Percentiles rank a stretch among this genome's conserved stretches.
These are phyloP conservation scores for Saccharomyces jurei DNA, from an alignment of 805 yeast genomes.

Conservation along the genomic window DNA sequence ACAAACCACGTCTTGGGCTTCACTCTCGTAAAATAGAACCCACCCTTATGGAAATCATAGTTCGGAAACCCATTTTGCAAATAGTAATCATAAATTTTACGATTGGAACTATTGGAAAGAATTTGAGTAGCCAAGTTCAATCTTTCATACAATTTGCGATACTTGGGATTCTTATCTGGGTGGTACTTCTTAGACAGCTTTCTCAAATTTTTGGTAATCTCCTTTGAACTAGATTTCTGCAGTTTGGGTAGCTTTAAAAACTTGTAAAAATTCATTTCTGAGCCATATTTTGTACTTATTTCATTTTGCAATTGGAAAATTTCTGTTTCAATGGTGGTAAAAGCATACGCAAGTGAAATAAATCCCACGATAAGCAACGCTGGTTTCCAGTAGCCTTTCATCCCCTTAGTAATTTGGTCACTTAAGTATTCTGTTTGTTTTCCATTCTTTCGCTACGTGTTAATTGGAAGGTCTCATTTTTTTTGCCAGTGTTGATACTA, in stretches of 20 bases:
- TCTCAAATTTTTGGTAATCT: constrained; percentile 60
- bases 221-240: constrained; percentile 40
- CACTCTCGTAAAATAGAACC: constrained; percentile 50
- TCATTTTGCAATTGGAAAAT: constrained; percentile 66
- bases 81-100: constrained; percentile 78
- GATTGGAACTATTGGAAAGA: constrained; percentile 49
- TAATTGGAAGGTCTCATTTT: neutral
- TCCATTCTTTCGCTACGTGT: neutral
- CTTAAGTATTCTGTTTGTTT: neutral
- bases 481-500: neutral
- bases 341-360: constrained; percentile 38
- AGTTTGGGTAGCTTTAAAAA: constrained; percentile 44
- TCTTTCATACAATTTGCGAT: constrained; percentile 54
- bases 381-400: neutral
- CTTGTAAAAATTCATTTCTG: constrained; percentile 55
- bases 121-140: constrained; percentile 71
- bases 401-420: neutral
- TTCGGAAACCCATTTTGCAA: constrained; percentile 77
- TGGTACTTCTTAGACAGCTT: constrained; percentile 65
- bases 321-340: constrained; percentile 62
- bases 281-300: constrained; percentile 54
- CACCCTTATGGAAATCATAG: constrained; percentile 58
- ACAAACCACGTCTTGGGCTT: constrained; percentile 58
- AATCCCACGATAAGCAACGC: constrained; percentile 13
- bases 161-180: constrained; percentile 67